phyloP scores from a whole-genome alignment of 345 rosid genomes.

The Populus deltoides region DNA sequence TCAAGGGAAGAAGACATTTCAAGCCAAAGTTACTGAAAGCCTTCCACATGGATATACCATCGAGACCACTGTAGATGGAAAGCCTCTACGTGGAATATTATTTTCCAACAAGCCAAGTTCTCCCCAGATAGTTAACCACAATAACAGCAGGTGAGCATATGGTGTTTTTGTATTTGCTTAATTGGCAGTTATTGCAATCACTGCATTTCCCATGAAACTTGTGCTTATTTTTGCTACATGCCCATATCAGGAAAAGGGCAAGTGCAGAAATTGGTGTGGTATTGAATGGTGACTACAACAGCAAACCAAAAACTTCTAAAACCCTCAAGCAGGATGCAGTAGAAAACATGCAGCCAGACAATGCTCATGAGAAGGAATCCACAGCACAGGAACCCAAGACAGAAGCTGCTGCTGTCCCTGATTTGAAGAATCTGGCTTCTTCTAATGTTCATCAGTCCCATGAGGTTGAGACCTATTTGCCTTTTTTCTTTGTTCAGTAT shows the following conservation, averaged over 20 bases:
- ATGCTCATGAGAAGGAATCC: constrained; percentile 28
- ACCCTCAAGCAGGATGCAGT: constrained; percentile 23
- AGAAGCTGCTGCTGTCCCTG: constrained; percentile 34
- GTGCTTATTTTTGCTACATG: constrained; percentile 13
- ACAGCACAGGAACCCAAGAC: constrained; percentile 20
- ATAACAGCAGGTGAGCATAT: constrained; percentile 45
- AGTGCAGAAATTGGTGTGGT: constrained; percentile 31
- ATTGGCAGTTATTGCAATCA: background rate
- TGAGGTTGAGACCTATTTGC: constrained; percentile 29
- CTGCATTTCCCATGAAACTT: background rate
- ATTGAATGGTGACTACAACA: constrained; percentile 48
- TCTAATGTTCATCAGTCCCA: constrained; percentile 22
- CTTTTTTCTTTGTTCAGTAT: background rate
- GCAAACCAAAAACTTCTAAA: constrained; percentile 34
- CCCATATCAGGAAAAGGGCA: constrained; percentile 50
- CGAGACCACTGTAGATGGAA: constrained; percentile 85
- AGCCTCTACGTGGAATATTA: constrained; percentile 75
- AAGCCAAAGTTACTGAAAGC: constrained; percentile 75
- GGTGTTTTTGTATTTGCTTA: constrained; percentile 10
- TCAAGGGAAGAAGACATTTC: constrained; percentile 75
- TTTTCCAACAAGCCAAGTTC: constrained; percentile 62
- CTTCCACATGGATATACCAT: constrained; percentile 70
- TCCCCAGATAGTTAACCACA: constrained; percentile 27
- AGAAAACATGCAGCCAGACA: constrained; percentile 30
- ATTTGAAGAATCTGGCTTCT: constrained; percentile 24